Percentiles rank a stretch among this genome's conserved stretches.
Conservation (phyloP, 306 rosid genomes). For the Spatholobus suberectus region DNA sequence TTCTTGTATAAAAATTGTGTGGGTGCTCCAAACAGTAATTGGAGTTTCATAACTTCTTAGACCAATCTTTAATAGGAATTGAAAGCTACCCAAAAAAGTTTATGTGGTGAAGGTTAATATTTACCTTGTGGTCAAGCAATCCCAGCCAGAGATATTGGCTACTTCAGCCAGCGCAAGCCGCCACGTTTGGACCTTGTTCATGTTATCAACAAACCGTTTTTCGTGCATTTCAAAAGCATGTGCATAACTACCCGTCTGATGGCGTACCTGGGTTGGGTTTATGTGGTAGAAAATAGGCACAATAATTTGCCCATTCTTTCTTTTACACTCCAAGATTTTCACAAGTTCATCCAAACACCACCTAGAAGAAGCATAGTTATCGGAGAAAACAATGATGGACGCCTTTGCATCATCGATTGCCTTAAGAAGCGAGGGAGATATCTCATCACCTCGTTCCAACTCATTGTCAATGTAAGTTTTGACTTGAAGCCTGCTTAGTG, state of each 20-base stretch:
- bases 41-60: neutral
- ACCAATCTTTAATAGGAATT: neutral
- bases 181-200: slow-evolving; percentile 32
- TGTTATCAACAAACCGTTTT: neutral
- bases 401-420: slow-evolving; percentile 35
- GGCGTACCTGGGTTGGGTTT: slow-evolving; percentile 27
- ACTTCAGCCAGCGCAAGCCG: slow-evolving; percentile 35
- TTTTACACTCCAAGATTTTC: slow-evolving; percentile 38
- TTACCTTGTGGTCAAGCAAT: slow-evolving; percentile 44
- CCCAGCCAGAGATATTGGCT: slow-evolving; percentile 47
- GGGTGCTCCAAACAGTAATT: neutral
- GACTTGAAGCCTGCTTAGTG: slow-evolving; percentile 16
- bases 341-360: slow-evolving; percentile 46
- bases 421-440: slow-evolving; percentile 40
- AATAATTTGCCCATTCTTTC: neutral
- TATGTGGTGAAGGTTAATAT: neutral
- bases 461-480: slow-evolving; percentile 41
- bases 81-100: neutral
- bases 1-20: too few relatives aligned
- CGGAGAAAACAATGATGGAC: slow-evolving; percentile 23
- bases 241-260: slow-evolving; percentile 40
- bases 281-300: slow-evolving; percentile 42
- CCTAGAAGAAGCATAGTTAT: slow-evolving; percentile 37
- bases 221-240: slow-evolving; percentile 22
- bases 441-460: slow-evolving; percentile 44